Conservation (phyloP, 192 early-diverging fungal species). For the Coemansia sp. region DNA sequence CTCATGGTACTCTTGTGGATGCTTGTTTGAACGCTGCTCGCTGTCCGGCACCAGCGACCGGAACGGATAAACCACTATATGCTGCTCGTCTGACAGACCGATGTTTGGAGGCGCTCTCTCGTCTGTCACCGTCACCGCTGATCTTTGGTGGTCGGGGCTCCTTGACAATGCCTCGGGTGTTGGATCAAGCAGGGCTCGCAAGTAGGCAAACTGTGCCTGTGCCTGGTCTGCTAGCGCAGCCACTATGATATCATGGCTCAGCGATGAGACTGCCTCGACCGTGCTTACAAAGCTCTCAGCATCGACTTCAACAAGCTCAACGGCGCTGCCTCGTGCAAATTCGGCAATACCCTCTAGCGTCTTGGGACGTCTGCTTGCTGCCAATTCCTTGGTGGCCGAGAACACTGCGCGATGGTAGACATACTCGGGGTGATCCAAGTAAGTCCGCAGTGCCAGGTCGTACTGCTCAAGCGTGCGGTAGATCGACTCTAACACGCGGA, state of each 20-base stretch:
- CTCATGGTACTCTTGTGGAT: slow-evolving; percentile 41
- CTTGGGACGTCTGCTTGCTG: background rate
- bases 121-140: slow-evolving; percentile 8
- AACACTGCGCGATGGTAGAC: slow-evolving; percentile 36
- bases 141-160: slow-evolving; percentile 2
- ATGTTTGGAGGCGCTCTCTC: slow-evolving; percentile 46
- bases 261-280: slow-evolving; percentile 16
- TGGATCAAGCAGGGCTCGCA: slow-evolving; percentile 45
- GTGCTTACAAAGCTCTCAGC: slow-evolving; percentile 30
- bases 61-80: slow-evolving; percentile 47
- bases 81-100: slow-evolving; percentile 43
- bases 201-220: slow-evolving; percentile 35
- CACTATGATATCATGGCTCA: slow-evolving; percentile 24
- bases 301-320: slow-evolving; percentile 36
- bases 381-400: slow-evolving; percentile 31
- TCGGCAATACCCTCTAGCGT: slow-evolving; percentile 12
- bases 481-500: slow-evolving; percentile 45
- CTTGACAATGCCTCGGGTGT: slow-evolving; percentile 10
- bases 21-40: slow-evolving; percentile 16
- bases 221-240: slow-evolving; percentile 12
- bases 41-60: slow-evolving; percentile 28
- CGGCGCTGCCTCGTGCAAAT: slow-evolving; percentile 19
- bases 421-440: slow-evolving; percentile 43
- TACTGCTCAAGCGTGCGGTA: slow-evolving; percentile 30
- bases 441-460: slow-evolving; percentile 37